Evolutionary conservation across 2,329 filamentous ascomycete species (phyloP).

Genomic region (Bipolaris oryzae): DNA sequence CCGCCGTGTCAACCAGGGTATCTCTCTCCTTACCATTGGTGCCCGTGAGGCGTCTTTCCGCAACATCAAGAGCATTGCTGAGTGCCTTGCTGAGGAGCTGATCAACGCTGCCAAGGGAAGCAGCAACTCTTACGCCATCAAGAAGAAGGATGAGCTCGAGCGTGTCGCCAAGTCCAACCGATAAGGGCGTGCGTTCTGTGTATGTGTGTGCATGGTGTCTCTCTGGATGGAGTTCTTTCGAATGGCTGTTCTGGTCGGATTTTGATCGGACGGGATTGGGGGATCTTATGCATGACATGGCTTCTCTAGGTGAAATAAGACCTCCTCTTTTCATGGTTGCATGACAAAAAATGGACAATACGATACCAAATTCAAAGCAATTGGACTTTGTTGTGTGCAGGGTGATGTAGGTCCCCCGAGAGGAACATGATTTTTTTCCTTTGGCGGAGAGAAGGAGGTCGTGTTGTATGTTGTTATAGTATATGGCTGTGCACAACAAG

Average conservation of each 20-base stretch:
- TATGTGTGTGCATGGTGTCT: slow-evolving; percentile 38
- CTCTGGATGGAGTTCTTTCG: slow-evolving; percentile 46
- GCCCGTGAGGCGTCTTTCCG: slow-evolving; percentile 98
- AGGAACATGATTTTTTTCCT: neutral
- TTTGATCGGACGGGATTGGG: slow-evolving; percentile 37
- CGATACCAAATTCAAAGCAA: slow-evolving; percentile 21
- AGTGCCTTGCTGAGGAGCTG: slow-evolving; percentile 99
- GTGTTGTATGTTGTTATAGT: neutral
- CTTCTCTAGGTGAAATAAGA: slow-evolving; percentile 48
- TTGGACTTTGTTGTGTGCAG: slow-evolving; percentile 14
- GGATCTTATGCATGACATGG: slow-evolving; percentile 47
- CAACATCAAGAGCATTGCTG: slow-evolving; percentile 99
- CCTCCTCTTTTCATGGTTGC: slow-evolving; percentile 49
- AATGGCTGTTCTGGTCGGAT: slow-evolving; percentile 38
- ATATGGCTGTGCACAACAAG: neutral
- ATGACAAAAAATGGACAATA: slow-evolving; percentile 48
- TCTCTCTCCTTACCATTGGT: slow-evolving; percentile 97
- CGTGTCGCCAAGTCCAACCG: slow-evolving; percentile 99
- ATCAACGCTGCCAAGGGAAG: slow-evolving; percentile 99
- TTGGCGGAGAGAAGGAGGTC: neutral
- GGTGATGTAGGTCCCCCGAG: slow-evolving; percentile 12
- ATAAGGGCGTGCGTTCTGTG: slow-evolving; percentile 66
- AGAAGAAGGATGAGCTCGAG: slow-evolving; percentile 99
- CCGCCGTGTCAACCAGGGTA: slow-evolving; percentile 99
- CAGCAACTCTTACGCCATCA: slow-evolving; percentile 99